Percentiles rank a stretch among this genome's conserved stretches.
Evolutionary conservation across 306 rosid genomes (phyloP).

Genomic region (Acmispon strigosus): DNA sequence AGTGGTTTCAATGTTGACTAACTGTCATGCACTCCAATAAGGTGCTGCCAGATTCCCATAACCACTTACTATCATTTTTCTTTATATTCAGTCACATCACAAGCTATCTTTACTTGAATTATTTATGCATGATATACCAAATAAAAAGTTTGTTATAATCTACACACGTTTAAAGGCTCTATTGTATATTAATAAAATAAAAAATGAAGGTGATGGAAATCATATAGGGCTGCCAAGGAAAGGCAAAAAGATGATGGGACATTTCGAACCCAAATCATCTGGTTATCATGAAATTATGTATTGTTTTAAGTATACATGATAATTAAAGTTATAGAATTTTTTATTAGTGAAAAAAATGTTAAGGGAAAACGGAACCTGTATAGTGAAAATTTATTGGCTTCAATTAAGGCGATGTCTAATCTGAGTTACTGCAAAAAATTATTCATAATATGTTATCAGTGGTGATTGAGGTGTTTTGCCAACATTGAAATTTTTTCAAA

Average conservation of each 20-base stretch:
- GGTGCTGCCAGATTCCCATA: not conserved
- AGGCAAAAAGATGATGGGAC: not conserved
- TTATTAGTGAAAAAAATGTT: too few relatives aligned
- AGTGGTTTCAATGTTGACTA: slow-evolving; percentile 10
- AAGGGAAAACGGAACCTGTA: too few relatives aligned
- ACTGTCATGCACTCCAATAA: slow-evolving; percentile 17
- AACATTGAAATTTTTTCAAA: too few relatives aligned
- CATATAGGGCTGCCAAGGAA: not conserved
- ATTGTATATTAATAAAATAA: not conserved
- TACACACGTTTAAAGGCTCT: not conserved
- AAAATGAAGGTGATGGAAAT: not conserved
- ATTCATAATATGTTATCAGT: too few relatives aligned
- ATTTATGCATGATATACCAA: not conserved
- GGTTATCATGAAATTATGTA: not conserved
- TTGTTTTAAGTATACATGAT: not conserved
- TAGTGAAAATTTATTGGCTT: too few relatives aligned
- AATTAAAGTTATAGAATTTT: too few relatives aligned
- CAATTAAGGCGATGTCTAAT: too few relatives aligned
- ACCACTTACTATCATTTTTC: not conserved
- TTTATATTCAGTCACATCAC: not conserved
- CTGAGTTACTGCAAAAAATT: too few relatives aligned
- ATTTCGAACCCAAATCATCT: not conserved
- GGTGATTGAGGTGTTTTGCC: too few relatives aligned
- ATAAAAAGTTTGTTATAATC: not conserved
- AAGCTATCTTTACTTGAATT: not conserved